Conservation (phyloP, 2,329 filamentous ascomycete species). For the Exophiala spinifera region DNA sequence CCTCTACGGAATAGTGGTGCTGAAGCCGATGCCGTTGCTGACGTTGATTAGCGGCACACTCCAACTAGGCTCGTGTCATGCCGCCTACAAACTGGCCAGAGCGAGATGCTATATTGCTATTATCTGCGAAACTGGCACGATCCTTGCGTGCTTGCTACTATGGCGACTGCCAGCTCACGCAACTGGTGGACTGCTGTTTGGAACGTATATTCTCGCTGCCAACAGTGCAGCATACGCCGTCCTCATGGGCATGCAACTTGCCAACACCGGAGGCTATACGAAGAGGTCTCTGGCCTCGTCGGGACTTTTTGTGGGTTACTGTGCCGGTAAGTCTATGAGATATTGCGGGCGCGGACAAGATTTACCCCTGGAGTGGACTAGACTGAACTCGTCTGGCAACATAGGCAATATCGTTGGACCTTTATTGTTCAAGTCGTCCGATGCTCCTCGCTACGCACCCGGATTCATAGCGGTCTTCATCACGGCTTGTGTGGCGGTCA, state of each 20-base stretch:
- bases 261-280: conserved; percentile 29
- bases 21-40: conserved; percentile 35
- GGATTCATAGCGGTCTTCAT: conserved; percentile 35
- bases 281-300: conserved; percentile 26
- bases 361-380: not conserved
- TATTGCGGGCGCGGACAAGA: conserved; percentile 26
- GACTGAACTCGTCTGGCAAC: conserved; percentile 24
- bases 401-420: conserved; percentile 27
- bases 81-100: conserved; percentile 39
- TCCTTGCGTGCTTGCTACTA: conserved; percentile 23
- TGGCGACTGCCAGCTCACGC: conserved; percentile 43
- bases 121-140: no score
- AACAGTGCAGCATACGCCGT: conserved; percentile 49
- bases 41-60: conserved; percentile 40
- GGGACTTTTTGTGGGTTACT: conserved; percentile 25
- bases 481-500: conserved; percentile 20
- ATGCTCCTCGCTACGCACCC: conserved; percentile 32
- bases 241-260: conserved; percentile 49
- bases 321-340: conserved; percentile 36
- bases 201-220: conserved; percentile 48
- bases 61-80: conserved; percentile 39
- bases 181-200: conserved; percentile 49
- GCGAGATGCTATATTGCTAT: conserved; percentile 39
- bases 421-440: conserved; percentile 33
- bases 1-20: no score